These are phyloP conservation scores for Fusarium kyushuense DNA, from an alignment of 2,329 filamentous ascomycete genomes.

Conservation along the genomic window DNA sequence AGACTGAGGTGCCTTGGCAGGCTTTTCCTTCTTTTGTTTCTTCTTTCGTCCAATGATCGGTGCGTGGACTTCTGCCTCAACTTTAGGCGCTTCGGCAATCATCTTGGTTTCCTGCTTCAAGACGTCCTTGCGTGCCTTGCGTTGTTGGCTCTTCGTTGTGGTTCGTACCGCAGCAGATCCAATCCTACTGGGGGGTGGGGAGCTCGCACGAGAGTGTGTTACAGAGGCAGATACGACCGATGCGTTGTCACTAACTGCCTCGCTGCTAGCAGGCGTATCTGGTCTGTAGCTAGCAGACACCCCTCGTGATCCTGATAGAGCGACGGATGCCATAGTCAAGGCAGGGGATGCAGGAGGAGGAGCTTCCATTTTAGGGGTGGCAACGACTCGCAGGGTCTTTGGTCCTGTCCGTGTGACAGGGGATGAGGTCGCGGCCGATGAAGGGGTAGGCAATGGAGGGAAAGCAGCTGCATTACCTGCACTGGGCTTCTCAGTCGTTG, in stretches of 20 bases:
- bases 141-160: slow-evolving; percentile 82
- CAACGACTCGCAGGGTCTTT: slow-evolving; percentile 77
- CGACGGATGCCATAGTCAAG: slow-evolving; percentile 49
- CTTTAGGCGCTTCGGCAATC: slow-evolving; percentile 63
- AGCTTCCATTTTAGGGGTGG: slow-evolving; percentile 72
- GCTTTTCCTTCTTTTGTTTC: slow-evolving; percentile 83
- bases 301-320: slow-evolving; percentile 49
- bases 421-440: slow-evolving; percentile 60
- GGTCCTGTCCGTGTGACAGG: slow-evolving; percentile 65
- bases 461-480: slow-evolving; percentile 56
- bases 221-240: slow-evolving; percentile 79
- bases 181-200: slow-evolving; percentile 73
- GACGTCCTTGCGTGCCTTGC: slow-evolving; percentile 78
- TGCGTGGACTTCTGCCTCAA: slow-evolving; percentile 70
- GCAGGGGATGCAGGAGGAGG: slow-evolving; percentile 56
- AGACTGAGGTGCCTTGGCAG: slow-evolving; percentile 42
- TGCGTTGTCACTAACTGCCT: slow-evolving; percentile 80
- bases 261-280: slow-evolving; percentile 76
- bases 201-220: slow-evolving; percentile 75
- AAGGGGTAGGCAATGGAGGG: slow-evolving; percentile 63
- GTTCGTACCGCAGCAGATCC: slow-evolving; percentile 75
- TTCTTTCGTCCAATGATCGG: slow-evolving; percentile 85
- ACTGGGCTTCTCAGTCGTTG: slow-evolving; percentile 51
- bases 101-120: slow-evolving; percentile 72
- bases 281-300: slow-evolving; percentile 63